Evolutionary conservation across 345 rosid genomes (phyloP).

Genomic region (Eutrema heterophyllum): DNA sequence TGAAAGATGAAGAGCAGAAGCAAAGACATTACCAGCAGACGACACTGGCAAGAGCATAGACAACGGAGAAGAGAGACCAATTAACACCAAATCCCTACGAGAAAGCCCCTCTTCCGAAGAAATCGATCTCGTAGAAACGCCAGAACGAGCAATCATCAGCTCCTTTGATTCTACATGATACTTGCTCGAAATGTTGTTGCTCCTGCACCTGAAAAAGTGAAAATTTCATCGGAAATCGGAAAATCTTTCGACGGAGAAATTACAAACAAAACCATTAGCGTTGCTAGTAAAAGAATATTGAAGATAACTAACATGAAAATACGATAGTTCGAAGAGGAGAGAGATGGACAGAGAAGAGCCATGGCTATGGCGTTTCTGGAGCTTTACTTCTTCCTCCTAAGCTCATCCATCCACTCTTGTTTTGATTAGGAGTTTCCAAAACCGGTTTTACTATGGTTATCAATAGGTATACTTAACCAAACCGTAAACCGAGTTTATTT

Average conservation of each 20-base stretch:
- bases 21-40: conserved; percentile 40
- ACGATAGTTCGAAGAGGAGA: conserved; percentile 27
- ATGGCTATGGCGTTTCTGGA: conserved; percentile 27
- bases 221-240: not conserved
- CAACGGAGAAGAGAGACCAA: conserved; percentile 61
- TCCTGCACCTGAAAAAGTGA: conserved; percentile 32
- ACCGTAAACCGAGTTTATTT: not conserved
- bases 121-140: conserved; percentile 33
- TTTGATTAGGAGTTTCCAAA: not conserved
- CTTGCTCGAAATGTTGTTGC: conserved; percentile 34
- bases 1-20: not conserved
- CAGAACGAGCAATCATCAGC: conserved; percentile 30
- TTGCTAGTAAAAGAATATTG: not conserved
- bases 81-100: conserved; percentile 63
- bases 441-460: not conserved
- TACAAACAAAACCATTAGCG: not conserved
- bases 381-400: conserved; percentile 5
- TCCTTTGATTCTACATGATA: conserved; percentile 37
- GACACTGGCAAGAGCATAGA: conserved; percentile 42
- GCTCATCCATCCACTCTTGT: conserved; percentile 38
- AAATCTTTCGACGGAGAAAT: not conserved
- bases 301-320: conserved; percentile 31
- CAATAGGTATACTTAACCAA: not conserved
- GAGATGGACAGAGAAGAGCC: conserved; percentile 45
- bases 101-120: conserved; percentile 29